Conservation (phyloP, 768 basidiomycete genomes). For the Gloeopeniophorella convolvens region DNA sequence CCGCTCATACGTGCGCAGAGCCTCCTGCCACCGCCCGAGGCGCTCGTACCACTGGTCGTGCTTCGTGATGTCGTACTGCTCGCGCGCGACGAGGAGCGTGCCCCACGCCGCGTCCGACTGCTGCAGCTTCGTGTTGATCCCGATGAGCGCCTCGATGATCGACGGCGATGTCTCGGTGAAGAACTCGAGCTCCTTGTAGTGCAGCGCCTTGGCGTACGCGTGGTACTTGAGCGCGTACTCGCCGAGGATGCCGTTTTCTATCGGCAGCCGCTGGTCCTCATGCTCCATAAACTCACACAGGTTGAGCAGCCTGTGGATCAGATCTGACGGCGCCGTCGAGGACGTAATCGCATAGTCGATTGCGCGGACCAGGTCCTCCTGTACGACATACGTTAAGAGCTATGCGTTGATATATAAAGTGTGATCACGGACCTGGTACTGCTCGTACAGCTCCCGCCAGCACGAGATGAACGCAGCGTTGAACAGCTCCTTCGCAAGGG, state of each 20-base stretch:
- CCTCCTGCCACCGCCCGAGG: conserved; percentile 94
- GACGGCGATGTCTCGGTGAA: conserved; percentile 86
- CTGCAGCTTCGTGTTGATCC: conserved; percentile 93
- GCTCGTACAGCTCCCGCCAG: conserved; percentile 93
- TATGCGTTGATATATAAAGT: not conserved
- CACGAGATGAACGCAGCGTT: conserved; percentile 98
- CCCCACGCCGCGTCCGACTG: conserved; percentile 99
- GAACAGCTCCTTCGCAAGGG: conserved; percentile 90
- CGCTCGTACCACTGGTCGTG: conserved; percentile 99
- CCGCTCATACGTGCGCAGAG: conserved; percentile 76
- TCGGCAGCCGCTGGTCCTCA: conserved; percentile 91
- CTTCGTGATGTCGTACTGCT: conserved; percentile 84
- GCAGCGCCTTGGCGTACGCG: conserved; percentile 94
- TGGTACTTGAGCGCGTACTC: conserved; percentile 90
- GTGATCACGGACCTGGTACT: conserved; percentile 70
- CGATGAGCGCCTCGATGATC: conserved; percentile 91
- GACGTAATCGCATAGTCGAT: conserved; percentile 84
- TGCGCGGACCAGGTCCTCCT: conserved; percentile 93
- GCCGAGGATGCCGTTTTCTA: conserved; percentile 88
- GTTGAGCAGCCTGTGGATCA: conserved; percentile 87
- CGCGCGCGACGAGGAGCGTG: conserved; percentile 82
- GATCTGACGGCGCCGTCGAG: conserved; percentile 69
- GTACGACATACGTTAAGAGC: conserved; percentile 7
- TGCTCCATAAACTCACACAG: conserved; percentile 99
- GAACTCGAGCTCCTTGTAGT: conserved; percentile 98